phyloP scores from a whole-genome alignment of 768 basidiomycete species.

The Exsudoporus frostii region DNA sequence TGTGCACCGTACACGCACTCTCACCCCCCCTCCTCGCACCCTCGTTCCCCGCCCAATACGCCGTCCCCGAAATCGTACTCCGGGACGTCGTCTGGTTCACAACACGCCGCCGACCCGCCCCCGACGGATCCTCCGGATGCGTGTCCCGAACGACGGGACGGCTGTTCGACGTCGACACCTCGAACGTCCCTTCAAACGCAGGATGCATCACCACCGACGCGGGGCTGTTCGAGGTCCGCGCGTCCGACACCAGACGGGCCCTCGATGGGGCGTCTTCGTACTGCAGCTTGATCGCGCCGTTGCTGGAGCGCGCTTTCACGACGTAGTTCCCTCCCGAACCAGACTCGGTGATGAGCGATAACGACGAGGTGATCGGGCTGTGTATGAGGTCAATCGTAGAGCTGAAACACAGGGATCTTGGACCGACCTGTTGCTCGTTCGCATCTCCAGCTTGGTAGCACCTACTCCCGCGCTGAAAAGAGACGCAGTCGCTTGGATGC shows the following conservation, averaged over 20 bases:
- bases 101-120: conserved; percentile 29
- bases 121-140: conserved; percentile 28
- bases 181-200: conserved; percentile 41
- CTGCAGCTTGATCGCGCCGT: conserved; percentile 27
- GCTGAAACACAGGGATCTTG: neutral
- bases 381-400: neutral
- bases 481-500: conserved; percentile 27
- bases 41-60: conserved; percentile 10
- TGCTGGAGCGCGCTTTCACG: conserved; percentile 34
- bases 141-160: conserved; percentile 6
- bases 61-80: conserved; percentile 8
- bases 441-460: conserved; percentile 14
- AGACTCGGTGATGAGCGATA: conserved; percentile 28
- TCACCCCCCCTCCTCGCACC: neutral
- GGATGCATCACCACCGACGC: conserved; percentile 30
- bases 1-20: conserved; percentile 11
- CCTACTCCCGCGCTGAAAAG: conserved; percentile 13
- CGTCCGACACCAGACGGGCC: conserved; percentile 31
- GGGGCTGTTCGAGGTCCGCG: conserved; percentile 32
- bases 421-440: conserved; percentile 24
- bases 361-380: conserved; percentile 19
- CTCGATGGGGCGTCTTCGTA: conserved; percentile 31
- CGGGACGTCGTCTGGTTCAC: conserved; percentile 5
- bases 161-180: conserved; percentile 26
- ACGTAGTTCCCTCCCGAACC: conserved; percentile 29